phyloP scores from a whole-genome alignment of 2,329 filamentous ascomycete species.

The Penicillium polonicum region DNA sequence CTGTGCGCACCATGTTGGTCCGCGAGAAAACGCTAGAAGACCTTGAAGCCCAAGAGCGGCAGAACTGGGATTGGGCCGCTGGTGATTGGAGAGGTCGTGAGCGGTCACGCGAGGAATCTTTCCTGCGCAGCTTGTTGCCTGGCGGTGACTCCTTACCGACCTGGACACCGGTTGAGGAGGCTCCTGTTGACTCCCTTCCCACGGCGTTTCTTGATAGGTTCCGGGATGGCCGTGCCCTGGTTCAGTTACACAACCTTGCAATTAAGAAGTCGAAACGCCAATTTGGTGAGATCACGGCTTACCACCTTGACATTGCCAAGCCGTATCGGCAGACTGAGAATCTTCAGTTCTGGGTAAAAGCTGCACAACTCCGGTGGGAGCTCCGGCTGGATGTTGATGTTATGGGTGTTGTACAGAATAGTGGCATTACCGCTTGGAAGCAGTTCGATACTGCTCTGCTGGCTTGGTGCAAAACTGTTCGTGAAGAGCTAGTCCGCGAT shows the following conservation, averaged over 20 bases:
- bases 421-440: slow-evolving; percentile 65
- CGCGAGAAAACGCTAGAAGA: slow-evolving; percentile 76
- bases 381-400: slow-evolving; percentile 79
- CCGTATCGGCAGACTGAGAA: slow-evolving; percentile 94
- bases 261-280: slow-evolving; percentile 80
- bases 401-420: slow-evolving; percentile 79
- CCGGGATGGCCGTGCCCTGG: slow-evolving; percentile 75
- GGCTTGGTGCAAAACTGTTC: slow-evolving; percentile 77
- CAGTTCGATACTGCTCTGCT: slow-evolving; percentile 81
- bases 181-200: slow-evolving; percentile 27
- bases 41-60: slow-evolving; percentile 68
- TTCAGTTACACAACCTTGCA: slow-evolving; percentile 85
- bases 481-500: slow-evolving; percentile 79
- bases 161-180: slow-evolving; percentile 61
- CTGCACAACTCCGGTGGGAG: slow-evolving; percentile 91
- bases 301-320: slow-evolving; percentile 89
- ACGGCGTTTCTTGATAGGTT: slow-evolving; percentile 73
- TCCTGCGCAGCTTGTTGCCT: slow-evolving; percentile 71
- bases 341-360: slow-evolving; percentile 92
- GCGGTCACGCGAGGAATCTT: slow-evolving; percentile 75
- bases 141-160: slow-evolving; percentile 59
- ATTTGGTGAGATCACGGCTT: slow-evolving; percentile 85
- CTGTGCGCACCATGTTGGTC: slow-evolving; percentile 72
- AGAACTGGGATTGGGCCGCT: slow-evolving; percentile 76
- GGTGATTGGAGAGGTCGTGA: slow-evolving; percentile 75